Evolutionary conservation across 345 rosid genomes (phyloP), one percentile per base, ranked within the genome.

Genomic region (Ceriops tagal): DNA sequence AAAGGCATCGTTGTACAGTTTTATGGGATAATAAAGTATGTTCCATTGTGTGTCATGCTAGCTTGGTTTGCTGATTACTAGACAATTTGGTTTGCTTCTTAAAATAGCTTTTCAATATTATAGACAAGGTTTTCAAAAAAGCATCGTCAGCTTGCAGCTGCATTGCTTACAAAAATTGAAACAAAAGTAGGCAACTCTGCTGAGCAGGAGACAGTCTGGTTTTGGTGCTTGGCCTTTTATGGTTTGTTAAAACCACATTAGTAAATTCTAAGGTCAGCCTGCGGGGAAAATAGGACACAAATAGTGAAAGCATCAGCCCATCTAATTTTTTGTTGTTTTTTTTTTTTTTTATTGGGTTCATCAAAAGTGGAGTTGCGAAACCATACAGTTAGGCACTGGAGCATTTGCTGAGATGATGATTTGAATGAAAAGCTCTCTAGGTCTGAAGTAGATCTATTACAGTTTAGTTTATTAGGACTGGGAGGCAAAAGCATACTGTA

Each of bases 31-130:
- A 27, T 56, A 27, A 56, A 56, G 16, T 56, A 56, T 56, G 59
- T 4, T 3, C 2, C 26, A 27, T 64, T 9, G 5, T 49, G 37
- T 49, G 37, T 46, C 20, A 64, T 28, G 28, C 19, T 49, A 35
- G 19, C 4, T 26, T 37, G 26, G 67, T 34, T 53, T 53, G 61
- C 26, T 30, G n/a, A n/a, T 62, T 34, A 53, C 32, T 22, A 61
- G 35, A 61, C 59, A 70, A 34, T 10, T 35, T 64, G 56, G 61
- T 8, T 62, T 69, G 61, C 53, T 28, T 71, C 28, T 55, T 34
- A 24, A 24, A 26, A 51, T 32, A 49, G 39, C 27, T 21, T 26
- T 56, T 43, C 19, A n/a, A 58, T 58, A 46, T 58, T 22, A 49
- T n/a, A 59, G 47, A 52, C 35, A 32, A 19, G 60, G 21, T 27